Evolutionary conservation across 192 early-diverging fungal genomes (phyloP).

Genomic region (Phlyctochytrium arcticum): DNA sequence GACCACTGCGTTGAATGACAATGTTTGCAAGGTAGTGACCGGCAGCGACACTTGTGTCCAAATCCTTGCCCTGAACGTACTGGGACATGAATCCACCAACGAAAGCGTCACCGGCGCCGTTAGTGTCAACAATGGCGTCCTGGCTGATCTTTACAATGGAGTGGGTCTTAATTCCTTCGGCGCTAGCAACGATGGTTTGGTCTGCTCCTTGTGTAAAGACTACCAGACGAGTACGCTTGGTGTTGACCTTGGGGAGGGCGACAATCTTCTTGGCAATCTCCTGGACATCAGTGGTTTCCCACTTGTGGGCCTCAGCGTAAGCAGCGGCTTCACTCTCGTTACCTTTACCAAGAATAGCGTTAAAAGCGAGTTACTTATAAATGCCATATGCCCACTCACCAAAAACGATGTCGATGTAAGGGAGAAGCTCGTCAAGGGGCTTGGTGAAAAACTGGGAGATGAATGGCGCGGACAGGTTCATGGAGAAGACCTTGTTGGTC

Average conservation of each 20-base stretch:
- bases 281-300: slow-evolving; percentile 69
- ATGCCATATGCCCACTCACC: slow-evolving; percentile 41
- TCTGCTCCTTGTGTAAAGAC: slow-evolving; percentile 89
- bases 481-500: slow-evolving; percentile 78
- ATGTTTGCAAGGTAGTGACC: slow-evolving; percentile 88
- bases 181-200: slow-evolving; percentile 63
- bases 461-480: slow-evolving; percentile 97
- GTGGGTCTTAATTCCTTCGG: slow-evolving; percentile 50
- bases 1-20: slow-evolving; percentile 67
- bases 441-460: slow-evolving; percentile 91
- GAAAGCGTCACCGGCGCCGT: slow-evolving; percentile 98
- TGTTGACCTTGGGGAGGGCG: slow-evolving; percentile 75
- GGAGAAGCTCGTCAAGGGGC: slow-evolving; percentile 67
- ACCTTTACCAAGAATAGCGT: slow-evolving; percentile 14
- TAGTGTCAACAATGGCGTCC: slow-evolving; percentile 89
- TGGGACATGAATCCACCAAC: slow-evolving; percentile 88
- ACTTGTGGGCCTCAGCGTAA: slow-evolving; percentile 69
- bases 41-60: slow-evolving; percentile 71
- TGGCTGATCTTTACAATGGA: slow-evolving; percentile 59
- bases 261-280: slow-evolving; percentile 79
- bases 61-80: slow-evolving; percentile 65
- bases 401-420: slow-evolving; percentile 90
- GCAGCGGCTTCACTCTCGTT: slow-evolving; percentile 95
- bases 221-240: slow-evolving; percentile 70
- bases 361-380: background rate